Conservation (phyloP, 495 filamentous ascomycete species). For the Aspergillus cristatus region DNA sequence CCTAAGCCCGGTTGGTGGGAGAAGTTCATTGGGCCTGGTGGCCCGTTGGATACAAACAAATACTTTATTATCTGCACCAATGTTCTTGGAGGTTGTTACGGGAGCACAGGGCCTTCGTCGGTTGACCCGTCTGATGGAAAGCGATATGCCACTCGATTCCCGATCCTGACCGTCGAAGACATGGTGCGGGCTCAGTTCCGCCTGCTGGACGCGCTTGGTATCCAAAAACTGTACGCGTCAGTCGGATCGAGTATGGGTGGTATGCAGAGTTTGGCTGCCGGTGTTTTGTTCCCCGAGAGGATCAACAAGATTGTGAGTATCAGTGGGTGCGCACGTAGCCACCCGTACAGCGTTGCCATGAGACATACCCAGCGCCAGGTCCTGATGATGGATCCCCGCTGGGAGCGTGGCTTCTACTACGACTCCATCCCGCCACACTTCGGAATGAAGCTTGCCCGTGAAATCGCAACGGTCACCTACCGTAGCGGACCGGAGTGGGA, state of each 20-base stretch:
- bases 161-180: constrained; percentile 91
- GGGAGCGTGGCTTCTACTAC: constrained; percentile 97
- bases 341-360: constrained; percentile 98
- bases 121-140: constrained; percentile 83
- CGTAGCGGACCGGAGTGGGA: constrained; percentile 97
- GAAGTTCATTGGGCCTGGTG: constrained; percentile 90
- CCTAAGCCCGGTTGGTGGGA: constrained; percentile 97
- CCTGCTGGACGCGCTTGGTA: constrained; percentile 70
- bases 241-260: constrained; percentile 97
- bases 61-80: constrained; percentile 96
- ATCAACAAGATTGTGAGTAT: constrained; percentile 80
- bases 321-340: constrained; percentile 87
- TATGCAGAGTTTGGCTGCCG: constrained; percentile 92
- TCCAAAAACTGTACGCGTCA: constrained; percentile 78
- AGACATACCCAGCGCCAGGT: constrained; percentile 97
- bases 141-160: constrained; percentile 89
- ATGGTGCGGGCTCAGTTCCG: constrained; percentile 96
- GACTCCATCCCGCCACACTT: constrained; percentile 79
- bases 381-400: constrained; percentile 96
- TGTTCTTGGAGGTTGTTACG: constrained; percentile 92
- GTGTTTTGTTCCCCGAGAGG: constrained; percentile 74
- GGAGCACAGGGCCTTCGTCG: constrained; percentile 83
- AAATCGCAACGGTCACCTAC: constrained; percentile 97
- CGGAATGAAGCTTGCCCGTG: constrained; percentile 94
- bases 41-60: constrained; percentile 79